Base-by-base conservation (phyloP, 352 stramenopile species). In the Phytophthora hibernalis region DNA sequence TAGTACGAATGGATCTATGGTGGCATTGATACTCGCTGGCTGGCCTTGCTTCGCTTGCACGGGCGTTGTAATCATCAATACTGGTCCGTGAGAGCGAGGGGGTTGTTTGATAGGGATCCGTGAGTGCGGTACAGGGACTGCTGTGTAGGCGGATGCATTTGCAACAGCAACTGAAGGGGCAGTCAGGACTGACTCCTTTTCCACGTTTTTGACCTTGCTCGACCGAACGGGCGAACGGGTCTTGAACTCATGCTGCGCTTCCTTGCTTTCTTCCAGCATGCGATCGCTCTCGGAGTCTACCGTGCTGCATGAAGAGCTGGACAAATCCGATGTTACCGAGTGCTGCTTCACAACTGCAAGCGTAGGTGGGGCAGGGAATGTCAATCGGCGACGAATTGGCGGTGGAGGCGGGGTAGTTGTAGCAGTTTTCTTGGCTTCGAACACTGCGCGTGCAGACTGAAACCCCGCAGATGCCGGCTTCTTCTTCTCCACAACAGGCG, bases 1-100 rank as follows among this genome's bases (percentile, higher is more conserved):
- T 28, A 92, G 35, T 35, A 73, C 72, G 55, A 84, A 83, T 8
- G 83, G 83, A 18, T 90, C 76, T 28, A 85, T 80, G 28, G 26
- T 31, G 26, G 2, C 26, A 13, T 69, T 49, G 13, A 11, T 22
- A 13, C 33, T 24, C 8, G 47, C 38, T 10, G 26, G 10, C 38
- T 35, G 31, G 1, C 5, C 16, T 30, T 62, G 40, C 21, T 40
- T 21, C 24, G 24, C n/a, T 58, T 44, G 38, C 22, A 37, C 24
- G 12, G 24, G 5, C 33, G 18, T 47, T 40, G 37, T 24, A n/a
- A 21, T 20, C 33, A 42, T 21, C 37, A 40, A 28, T 50, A 12
- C 13, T 43, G 37, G 12, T 9, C 24, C 31, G 10, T 16, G 24
- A 37, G 42, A 3, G 2, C 5, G 3, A 15, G 44, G 1, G 20